Evolutionary conservation across 2,329 filamentous ascomycete genomes (phyloP), one percentile per base, ranked within the genome.

Genomic region (Penicillium brasilianum): DNA sequence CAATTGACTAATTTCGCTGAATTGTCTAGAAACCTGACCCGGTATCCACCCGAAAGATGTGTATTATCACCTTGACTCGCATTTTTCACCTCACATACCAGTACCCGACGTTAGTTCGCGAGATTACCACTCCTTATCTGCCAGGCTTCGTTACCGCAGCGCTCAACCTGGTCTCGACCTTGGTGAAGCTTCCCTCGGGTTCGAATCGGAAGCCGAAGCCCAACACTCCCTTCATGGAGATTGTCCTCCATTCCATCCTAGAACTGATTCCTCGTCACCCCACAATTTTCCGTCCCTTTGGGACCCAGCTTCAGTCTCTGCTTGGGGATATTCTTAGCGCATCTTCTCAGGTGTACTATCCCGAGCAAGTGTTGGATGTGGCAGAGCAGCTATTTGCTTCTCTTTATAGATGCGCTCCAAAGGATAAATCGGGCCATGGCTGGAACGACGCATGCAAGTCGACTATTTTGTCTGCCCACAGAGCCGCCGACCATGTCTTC

Each of bases 51-150:
- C 96, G 95, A 73, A 90, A 90, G 73, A 77, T 97, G 60, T 87
- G 87, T 66, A 82, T 97, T 53, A 85, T 95, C 63, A 87, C 91
- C 14, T 80, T 97, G 63, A 90, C 91, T 20, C 89, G 90, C 71
- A 93, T 97, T 68, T 97, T 95, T 78, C 84, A 88, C 67, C 85
- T 95, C 37, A 90, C 93, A 43, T 91, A 93, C 72, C 87, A 89
- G 39, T 93, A 93, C 72, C 91, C 90, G 61, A 95, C 92, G 9
- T 82, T 97, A 56, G 83, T 94, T 48, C 86, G 94, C 69, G 93
- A 97, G 74, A 91, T 97, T 62, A 93, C 91, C 0, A 96, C 93
- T 0, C 92, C 92, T 2, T 91, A 87, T 3, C 80, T 97, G 20
- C 87, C 91, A 1, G 80, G 85, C 1, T 96, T 94, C 70, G 84